Evolutionary conservation across 805 yeast species (phyloP).

Genomic region (Saccharomycopsis amapae): DNA sequence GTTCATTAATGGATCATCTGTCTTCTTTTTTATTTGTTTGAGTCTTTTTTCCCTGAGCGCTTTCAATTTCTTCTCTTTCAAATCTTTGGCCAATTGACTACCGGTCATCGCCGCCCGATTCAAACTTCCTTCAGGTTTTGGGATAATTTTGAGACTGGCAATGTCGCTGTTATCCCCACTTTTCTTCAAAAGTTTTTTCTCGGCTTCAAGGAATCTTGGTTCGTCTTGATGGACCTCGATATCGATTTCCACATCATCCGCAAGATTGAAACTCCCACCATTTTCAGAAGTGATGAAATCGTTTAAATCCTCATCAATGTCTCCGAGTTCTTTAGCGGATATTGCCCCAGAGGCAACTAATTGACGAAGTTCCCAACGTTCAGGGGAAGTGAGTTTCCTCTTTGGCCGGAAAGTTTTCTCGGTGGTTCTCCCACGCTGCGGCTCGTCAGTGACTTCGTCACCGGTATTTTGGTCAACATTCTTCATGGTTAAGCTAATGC

Average conservation of each 20-base stretch:
- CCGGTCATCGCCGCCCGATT: slow-evolving; percentile 71
- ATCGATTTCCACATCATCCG: slow-evolving; percentile 51
- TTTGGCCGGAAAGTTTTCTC: too few relatives aligned
- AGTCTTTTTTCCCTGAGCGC: slow-evolving; percentile 35
- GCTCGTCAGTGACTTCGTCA: slow-evolving; percentile 21
- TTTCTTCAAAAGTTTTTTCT: slow-evolving; percentile 23
- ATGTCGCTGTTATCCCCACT: slow-evolving; percentile 29
- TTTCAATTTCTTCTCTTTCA: slow-evolving; percentile 51
- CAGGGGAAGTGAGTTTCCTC: slow-evolving; percentile 69
- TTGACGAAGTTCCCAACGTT: slow-evolving; percentile 85
- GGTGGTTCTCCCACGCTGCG: too few relatives aligned
- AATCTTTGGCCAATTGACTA: slow-evolving; percentile 55
- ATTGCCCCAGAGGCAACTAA: slow-evolving; percentile 73
- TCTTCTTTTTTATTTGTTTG: slow-evolving; percentile 32
- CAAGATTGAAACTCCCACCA: slow-evolving; percentile 24
- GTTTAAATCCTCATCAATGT: slow-evolving; percentile 36
- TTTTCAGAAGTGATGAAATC: slow-evolving; percentile 20
- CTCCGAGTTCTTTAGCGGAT: slow-evolving; percentile 62
- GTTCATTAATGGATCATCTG: slow-evolving; percentile 18
- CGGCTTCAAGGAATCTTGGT: slow-evolving; percentile 53
- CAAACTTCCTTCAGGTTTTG: slow-evolving; percentile 74
- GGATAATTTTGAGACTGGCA: slow-evolving; percentile 53
- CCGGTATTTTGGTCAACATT: slow-evolving; percentile 71
- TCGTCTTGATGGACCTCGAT: slow-evolving; percentile 63
- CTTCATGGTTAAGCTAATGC: slow-evolving; percentile 58